Conservation (phyloP, 2,329 filamentous ascomycete species). For the Diplodia intermedia region DNA sequence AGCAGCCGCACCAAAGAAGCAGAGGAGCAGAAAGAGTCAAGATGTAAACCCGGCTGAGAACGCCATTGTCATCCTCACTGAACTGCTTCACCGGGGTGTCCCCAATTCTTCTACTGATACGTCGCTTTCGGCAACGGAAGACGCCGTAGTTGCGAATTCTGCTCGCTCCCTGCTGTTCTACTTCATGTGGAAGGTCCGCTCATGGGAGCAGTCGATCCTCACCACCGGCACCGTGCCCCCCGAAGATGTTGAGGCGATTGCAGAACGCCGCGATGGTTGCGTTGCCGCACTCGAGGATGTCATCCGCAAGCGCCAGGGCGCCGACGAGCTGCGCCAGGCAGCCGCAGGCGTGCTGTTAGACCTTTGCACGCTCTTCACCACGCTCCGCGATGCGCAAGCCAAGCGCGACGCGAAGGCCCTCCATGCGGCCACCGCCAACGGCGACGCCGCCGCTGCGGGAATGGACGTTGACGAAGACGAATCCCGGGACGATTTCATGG, state of each 20-base stretch:
- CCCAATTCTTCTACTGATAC: constrained; percentile 69
- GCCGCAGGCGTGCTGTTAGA: constrained; percentile 82
- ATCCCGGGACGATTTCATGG: constrained; percentile 62
- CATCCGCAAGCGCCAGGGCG: constrained; percentile 61
- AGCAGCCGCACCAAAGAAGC: constrained; percentile 53
- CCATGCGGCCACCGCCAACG: constrained; percentile 36
- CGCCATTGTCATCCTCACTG: constrained; percentile 71
- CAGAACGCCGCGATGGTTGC: constrained; percentile 60
- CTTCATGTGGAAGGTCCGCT: constrained; percentile 89
- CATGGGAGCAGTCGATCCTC: constrained; percentile 50
- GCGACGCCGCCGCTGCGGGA: constrained; percentile 26
- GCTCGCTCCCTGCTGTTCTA: constrained; percentile 83
- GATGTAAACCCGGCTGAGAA: constrained; percentile 43
- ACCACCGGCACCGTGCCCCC: constrained; percentile 58
- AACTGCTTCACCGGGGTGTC: constrained; percentile 75
- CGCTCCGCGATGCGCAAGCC: constrained; percentile 60
- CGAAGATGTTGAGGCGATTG: constrained; percentile 64
- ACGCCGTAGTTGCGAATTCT: constrained; percentile 76
- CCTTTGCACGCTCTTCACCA: constrained; percentile 78
- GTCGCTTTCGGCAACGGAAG: constrained; percentile 77
- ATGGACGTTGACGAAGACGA: constrained; percentile 44
- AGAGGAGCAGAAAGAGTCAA: constrained; percentile 15
- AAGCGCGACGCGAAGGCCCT: constrained; percentile 38
- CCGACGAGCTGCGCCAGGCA: constrained; percentile 79
- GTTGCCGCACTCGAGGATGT: constrained; percentile 57